Conservation (phyloP, 176 grass and related monocot genomes). For the Carex pumila region DNA sequence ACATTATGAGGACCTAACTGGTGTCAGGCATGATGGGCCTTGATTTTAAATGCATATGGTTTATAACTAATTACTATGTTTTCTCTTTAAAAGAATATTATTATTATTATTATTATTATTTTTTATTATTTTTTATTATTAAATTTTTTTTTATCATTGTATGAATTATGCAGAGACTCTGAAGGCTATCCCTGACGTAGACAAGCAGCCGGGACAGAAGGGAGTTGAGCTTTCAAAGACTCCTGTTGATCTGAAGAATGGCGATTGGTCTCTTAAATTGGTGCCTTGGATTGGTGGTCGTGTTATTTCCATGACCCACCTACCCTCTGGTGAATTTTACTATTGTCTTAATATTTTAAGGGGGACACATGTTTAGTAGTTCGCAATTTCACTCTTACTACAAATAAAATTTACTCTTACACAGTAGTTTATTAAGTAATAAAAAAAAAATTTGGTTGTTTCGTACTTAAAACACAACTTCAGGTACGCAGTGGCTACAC, state of each 20-base stretch:
- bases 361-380: neutral
- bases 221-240: conserved; percentile 68
- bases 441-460: neutral
- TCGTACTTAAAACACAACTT: conserved; percentile 13
- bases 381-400: neutral
- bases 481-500: conserved; percentile 91
- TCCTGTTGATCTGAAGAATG: conserved; percentile 79
- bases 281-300: conserved; percentile 93
- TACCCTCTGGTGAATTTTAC: conserved; percentile 64
- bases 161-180: conserved; percentile 46
- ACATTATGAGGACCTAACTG: neutral
- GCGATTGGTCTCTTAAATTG: conserved; percentile 77
- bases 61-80: too few relatives aligned
- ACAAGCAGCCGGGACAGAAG: conserved; percentile 41
- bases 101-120: too few relatives aligned
- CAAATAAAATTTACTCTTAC: neutral
- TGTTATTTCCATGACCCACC: conserved; percentile 81
- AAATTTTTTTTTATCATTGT: neutral
- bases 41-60: neutral
- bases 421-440: neutral
- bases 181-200: conserved; percentile 54
- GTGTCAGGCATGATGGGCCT: neutral
- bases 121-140: too few relatives aligned
- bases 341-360: conserved; percentile 1
- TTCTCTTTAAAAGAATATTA: too few relatives aligned